These are phyloP conservation scores for Cladosporium sp. DNA, from an alignment of 2,329 filamentous ascomycete species.

Conservation along the genomic window DNA sequence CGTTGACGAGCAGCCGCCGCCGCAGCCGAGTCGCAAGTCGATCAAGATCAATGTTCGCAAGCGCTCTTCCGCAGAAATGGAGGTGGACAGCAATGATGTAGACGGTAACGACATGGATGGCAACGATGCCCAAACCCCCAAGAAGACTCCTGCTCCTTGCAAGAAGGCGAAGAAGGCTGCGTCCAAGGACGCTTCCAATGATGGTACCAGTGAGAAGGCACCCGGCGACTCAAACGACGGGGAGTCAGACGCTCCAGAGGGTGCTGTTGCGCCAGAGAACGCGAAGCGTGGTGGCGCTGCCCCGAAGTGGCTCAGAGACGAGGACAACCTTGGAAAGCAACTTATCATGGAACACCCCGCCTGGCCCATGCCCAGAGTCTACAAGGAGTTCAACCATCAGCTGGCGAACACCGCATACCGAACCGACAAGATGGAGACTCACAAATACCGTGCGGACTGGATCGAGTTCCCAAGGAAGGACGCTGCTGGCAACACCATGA, in stretches of 20 bases:
- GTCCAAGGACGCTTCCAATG: background rate
- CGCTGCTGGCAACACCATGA: background rate
- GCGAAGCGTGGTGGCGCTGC: slow-evolving; percentile 3
- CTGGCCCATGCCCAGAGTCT: background rate
- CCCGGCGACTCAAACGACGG: background rate
- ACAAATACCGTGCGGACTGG: background rate
- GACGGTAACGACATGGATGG: too few species aligned
- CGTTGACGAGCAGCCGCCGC: background rate
- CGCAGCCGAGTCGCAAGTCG: background rate
- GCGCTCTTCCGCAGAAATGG: background rate
- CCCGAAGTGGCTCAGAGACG: slow-evolving; percentile 4
- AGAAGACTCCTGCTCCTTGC: background rate
- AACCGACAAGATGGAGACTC: background rate
- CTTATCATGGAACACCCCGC: background rate
- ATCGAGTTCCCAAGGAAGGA: background rate
- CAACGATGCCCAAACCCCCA: background rate
- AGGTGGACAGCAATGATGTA: background rate
- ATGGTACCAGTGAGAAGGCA: background rate
- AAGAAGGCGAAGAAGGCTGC: background rate
- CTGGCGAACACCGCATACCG: slow-evolving; percentile 9
- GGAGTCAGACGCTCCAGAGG: background rate
- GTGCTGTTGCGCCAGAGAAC: background rate
- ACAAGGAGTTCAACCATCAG: background rate
- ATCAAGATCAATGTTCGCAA: background rate
- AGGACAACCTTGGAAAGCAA: slow-evolving; percentile 1